Percentiles rank a stretch among this genome's conserved stretches.
These are phyloP conservation scores for Paramecium primaurelia DNA, from an alignment of 73 alveolate genomes.

Conservation along the genomic window DNA sequence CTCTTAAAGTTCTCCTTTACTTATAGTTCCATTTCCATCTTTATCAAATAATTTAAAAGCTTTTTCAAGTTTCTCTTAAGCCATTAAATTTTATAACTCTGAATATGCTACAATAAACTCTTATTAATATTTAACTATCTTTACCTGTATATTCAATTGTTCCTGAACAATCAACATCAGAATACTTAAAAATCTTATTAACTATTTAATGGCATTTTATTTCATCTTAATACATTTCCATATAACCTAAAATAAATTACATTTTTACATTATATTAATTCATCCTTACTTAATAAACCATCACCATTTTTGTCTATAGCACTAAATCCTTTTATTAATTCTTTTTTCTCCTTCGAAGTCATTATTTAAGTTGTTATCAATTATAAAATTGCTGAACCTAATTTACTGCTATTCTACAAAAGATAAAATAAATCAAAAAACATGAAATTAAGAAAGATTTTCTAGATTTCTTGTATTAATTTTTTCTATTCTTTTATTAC, in stretches of 20 bases:
- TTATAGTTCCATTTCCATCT: slow-evolving; percentile 43
- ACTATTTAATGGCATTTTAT: not conserved
- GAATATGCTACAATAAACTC: slow-evolving; percentile 14
- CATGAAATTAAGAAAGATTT: slow-evolving; percentile 46
- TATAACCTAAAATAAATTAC: not conserved
- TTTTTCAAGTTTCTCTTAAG: not conserved
- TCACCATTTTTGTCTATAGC: slow-evolving; percentile 79
- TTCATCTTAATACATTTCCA: slow-evolving; percentile 18
- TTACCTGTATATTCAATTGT: not conserved
- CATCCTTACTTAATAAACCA: slow-evolving; percentile 74
- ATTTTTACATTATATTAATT: slow-evolving; percentile 46
- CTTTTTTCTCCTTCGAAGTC: slow-evolving; percentile 45
- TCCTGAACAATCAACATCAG: not conserved
- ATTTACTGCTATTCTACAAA: not conserved
- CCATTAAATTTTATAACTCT: not conserved
- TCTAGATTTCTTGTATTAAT: slow-evolving; percentile 1
- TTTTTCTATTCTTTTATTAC: slow-evolving; percentile 30
- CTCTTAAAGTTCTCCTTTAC: slow-evolving; percentile 6
- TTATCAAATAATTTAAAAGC: slow-evolving; percentile 23
- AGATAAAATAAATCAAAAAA: not conserved
- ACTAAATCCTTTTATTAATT: slow-evolving; percentile 63
- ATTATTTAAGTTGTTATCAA: slow-evolving; percentile 49
- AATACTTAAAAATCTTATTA: not conserved
- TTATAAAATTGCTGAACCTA: slow-evolving; percentile 42
- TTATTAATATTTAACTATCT: not conserved